phyloP scores from a whole-genome alignment of 2,329 filamentous ascomycete species.

The Capronia americana region DNA sequence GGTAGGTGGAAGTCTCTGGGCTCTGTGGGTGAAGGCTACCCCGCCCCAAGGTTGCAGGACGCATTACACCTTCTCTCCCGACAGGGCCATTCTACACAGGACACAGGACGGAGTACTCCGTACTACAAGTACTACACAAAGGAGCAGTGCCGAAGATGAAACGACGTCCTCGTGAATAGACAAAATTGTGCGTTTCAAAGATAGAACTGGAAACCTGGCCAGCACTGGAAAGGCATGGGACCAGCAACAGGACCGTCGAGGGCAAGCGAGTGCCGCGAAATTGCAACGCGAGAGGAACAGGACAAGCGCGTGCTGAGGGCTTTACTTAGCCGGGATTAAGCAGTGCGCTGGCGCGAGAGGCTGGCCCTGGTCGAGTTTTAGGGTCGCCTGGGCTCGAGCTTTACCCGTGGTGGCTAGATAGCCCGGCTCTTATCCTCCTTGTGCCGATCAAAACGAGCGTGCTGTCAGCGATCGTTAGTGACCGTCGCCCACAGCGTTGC shows the following conservation, averaged over 20 bases:
- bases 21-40: not conserved
- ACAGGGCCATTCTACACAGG: not conserved
- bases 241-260: conserved; percentile 15
- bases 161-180: not conserved
- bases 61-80: too few relatives aligned
- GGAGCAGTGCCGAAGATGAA: not conserved
- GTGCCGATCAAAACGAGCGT: conserved; percentile 13
- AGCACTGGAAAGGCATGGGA: not conserved
- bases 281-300: conserved; percentile 35
- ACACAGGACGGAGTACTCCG: too few relatives aligned
- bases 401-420: conserved; percentile 20
- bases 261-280: conserved; percentile 30
- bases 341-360: conserved; percentile 11
- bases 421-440: conserved; percentile 7
- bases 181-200: conserved; percentile 26
- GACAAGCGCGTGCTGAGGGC: conserved; percentile 18
- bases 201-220: conserved; percentile 11
- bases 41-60: too few relatives aligned
- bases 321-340: conserved; percentile 11
- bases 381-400: not conserved
- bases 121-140: not conserved
- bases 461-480: conserved; percentile 7
- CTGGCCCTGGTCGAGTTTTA: conserved; percentile 12
- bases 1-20: not conserved
- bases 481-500: not conserved